Conservation (phyloP, 2,329 filamentous ascomycete species). For the Zymoseptoria passerinii region DNA sequence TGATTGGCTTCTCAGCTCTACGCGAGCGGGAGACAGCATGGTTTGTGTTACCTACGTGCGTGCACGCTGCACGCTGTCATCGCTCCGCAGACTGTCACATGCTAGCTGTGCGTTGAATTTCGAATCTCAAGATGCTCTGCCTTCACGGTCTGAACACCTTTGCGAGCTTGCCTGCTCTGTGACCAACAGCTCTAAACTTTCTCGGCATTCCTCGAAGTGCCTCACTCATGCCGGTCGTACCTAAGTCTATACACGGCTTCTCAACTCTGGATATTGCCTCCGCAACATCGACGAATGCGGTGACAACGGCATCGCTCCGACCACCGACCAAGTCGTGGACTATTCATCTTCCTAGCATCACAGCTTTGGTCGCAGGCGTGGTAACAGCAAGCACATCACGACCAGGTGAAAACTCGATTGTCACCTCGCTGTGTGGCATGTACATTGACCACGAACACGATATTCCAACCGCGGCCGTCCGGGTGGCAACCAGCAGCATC, state of each 20-base stretch:
- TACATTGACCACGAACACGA: neutral
- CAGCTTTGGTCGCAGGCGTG: too few relatives aligned
- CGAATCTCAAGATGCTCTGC: neutral
- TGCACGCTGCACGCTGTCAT: neutral
- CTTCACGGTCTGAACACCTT: neutral
- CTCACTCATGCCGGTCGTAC: neutral
- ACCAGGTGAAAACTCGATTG: too few relatives aligned
- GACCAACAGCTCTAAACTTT: neutral
- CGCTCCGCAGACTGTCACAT: neutral
- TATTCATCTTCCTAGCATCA: too few relatives aligned
- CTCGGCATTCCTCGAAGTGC: neutral
- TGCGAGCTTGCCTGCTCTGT: neutral
- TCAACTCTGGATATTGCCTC: too few relatives aligned
- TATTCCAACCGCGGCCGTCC: neutral
- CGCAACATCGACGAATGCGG: too few relatives aligned
- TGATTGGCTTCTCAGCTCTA: neutral
- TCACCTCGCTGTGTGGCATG: too few relatives aligned
- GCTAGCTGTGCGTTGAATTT: neutral
- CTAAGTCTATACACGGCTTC: too few relatives aligned
- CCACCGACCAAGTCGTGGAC: too few relatives aligned
- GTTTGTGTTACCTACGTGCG: neutral
- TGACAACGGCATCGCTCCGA: too few relatives aligned
- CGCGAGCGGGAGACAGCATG: neutral
- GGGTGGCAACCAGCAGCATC: neutral
- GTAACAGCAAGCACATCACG: too few relatives aligned